Percentiles rank a stretch among this genome's conserved stretches.
Conservation (phyloP, 441 rosid genomes). For the Aquilaria agallochum region DNA sequence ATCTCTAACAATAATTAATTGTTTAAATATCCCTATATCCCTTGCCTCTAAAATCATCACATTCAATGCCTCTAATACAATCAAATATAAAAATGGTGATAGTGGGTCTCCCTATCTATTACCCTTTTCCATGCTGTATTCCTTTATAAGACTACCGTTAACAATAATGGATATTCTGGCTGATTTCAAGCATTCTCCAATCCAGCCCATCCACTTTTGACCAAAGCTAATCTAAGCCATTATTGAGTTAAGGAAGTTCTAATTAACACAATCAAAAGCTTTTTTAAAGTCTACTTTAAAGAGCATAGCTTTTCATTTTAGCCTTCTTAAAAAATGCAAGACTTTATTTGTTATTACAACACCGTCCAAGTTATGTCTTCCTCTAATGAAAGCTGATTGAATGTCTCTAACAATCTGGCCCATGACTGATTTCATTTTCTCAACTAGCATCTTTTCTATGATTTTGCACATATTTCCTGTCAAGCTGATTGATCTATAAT, state of each 20-base stretch:
- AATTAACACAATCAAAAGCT: too few relatives aligned
- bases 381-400: not conserved
- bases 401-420: not conserved
- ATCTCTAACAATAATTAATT: too few relatives aligned
- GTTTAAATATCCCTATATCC: not conserved
- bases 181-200: not conserved
- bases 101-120: too few relatives aligned
- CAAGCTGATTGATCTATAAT: too few relatives aligned
- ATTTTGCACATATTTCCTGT: too few relatives aligned
- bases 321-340: not conserved
- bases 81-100: too few relatives aligned
- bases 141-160: not conserved
- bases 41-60: not conserved
- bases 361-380: not conserved
- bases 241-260: too few relatives aligned
- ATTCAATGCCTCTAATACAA: not conserved
- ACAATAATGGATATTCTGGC: not conserved
- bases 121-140: too few relatives aligned
- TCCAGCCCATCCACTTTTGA: not conserved
- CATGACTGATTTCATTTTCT: too few relatives aligned
- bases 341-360: not conserved
- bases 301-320: not conserved
- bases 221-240: not conserved
- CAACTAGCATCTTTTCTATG: too few relatives aligned
- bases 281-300: too few relatives aligned